Base-by-base conservation (phyloP, 192 early-diverging fungal species). In the Lobosporangium transversale region DNA sequence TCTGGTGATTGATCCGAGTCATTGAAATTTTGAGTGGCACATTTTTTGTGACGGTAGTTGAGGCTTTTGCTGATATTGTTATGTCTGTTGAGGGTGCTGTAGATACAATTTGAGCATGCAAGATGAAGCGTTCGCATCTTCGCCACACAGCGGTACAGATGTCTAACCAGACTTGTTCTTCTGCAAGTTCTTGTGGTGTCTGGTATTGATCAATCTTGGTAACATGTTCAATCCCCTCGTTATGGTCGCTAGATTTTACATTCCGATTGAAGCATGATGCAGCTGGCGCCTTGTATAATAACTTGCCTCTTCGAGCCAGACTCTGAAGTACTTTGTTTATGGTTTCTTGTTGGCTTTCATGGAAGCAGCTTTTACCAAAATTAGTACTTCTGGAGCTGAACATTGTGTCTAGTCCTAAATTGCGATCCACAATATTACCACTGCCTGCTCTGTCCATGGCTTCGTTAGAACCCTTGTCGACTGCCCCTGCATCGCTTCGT, bases 121-220 rank as follows among this genome's bases (percentile, higher is more conserved):
- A 42, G 18, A 60, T 1, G 27, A 68, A 60, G 6, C 23, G 29
- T 23, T 58, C 35, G 18, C 57, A 50, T 36, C 31, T 59, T n/a
- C 33, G 26, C 2, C 44, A 21, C 5, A 15, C 32, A 9, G 10
- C 27, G 0, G 42, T 44, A 29, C 68, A 70, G 18, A 62, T 47
- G 2, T 70, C 49, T 10, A 62, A 17, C 68, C 68, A 70, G 0
- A 70, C 15, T 29, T 62, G 54, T 18, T 70, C 68, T 31, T 70
- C 68, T 10, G 29, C 21, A 21, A 47, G 47, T 20, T 59, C 68
- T 2, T 58, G 68, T 5, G 61, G 51, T 20, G 68, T 53, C n/a
- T 11, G 37, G 18, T 61, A 37, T 15, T 47, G 40, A 30, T 69
- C 31, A 23, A 61, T 55, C 17, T n/a, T 53, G 14, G 61, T 53